A percentile compares a stretch with the other conserved stretches of the same genome.
Conservation (phyloP, 192 early-diverging fungal genomes). For the Irineochytrium annulatum region DNA sequence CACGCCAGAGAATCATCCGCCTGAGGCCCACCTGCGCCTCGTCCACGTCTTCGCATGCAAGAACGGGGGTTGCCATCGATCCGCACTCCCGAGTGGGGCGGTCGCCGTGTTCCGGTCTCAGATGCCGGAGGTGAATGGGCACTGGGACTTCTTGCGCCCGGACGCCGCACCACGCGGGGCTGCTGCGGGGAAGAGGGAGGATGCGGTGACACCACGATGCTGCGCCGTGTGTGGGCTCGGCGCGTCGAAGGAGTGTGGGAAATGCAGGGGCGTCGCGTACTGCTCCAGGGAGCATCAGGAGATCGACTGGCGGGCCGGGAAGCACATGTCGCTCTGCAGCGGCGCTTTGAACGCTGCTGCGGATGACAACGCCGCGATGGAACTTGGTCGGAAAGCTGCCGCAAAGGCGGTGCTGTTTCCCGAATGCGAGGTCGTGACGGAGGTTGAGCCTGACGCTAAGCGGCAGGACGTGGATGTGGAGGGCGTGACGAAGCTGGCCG, state of each 20-base stretch:
- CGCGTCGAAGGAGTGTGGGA: constrained; percentile 65
- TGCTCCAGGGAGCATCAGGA: constrained; percentile 84
- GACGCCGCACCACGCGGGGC: constrained; percentile 56
- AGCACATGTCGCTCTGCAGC: constrained; percentile 49
- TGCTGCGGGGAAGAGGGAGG: constrained; percentile 10
- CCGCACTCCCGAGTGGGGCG: constrained; percentile 1
- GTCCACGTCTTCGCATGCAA: constrained; percentile 93
- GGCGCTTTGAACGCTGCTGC: not conserved
- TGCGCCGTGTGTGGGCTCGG: constrained; percentile 36
- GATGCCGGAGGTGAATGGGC: constrained; percentile 73
- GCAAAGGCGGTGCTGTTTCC: constrained; percentile 29
- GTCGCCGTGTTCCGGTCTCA: constrained; percentile 59
- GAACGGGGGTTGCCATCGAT: constrained; percentile 74
- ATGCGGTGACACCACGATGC: not conserved
- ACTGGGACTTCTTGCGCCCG: too few relatives aligned
- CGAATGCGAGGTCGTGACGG: constrained; percentile 48
- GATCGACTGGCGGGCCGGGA: constrained; percentile 73
- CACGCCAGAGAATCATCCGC: constrained; percentile 84
- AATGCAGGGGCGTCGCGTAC: constrained; percentile 70
- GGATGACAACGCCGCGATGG: not conserved
- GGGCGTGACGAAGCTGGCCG: not conserved
- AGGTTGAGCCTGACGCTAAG: constrained; percentile 47
- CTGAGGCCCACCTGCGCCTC: constrained; percentile 83
- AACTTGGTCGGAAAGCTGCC: not conserved
- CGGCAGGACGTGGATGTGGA: constrained; percentile 13